Evolutionary conservation across 2,329 filamentous ascomycete species (phyloP), one percentile per base, ranked within the genome.

Genomic region (Colletotrichum eremochloae): DNA sequence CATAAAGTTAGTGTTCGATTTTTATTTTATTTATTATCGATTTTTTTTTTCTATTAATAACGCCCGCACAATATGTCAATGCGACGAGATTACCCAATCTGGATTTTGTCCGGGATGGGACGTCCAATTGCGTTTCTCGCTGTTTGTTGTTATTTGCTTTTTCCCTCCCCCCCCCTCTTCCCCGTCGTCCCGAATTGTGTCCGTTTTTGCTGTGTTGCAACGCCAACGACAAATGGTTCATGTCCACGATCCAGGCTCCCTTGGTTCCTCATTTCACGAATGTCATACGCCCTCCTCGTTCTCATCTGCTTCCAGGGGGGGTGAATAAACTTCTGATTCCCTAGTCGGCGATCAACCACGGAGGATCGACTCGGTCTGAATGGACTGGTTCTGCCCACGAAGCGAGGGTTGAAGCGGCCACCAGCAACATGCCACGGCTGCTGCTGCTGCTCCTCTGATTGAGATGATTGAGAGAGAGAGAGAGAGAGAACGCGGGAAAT

Each of bases 71-170:
- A 63, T 29, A 18, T 60, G 68, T 68, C 58, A 71, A 68, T 55
- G 58, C 69, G 69, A 72, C 29, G 65, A 72, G 69, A 72, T 72
- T 72, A n/a, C 69, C 65, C 52, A 63, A 68, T 46, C 33, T 63
- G 65, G 65, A 63, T 20, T 12, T 44, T 24, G 65, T 60, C 69
- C 69, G 65, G 68, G 69, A 64, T 68, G 44, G 6, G n/a, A 72
- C 60, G 65, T 46, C 65, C 57, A 71, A 60, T 72, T 9, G 24
- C 46, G 29, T 72, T 61, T 72, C 50, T 67, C 40, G 44, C 29
- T 63, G 60, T 68, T 72, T 63, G 53, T 68, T n/a, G 20, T 48
- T 48, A 3, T 64, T 72, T 68, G 65, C 65, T 72, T 72, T 71
- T 68, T 63, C 29, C 44, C 11, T 7, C 7, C 14, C 18, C 29